Percentiles rank a stretch among this genome's conserved stretches.
Evolutionary conservation across 1,284 basidiomycete genomes (phyloP).

Genomic region (Phlebopus sp.): DNA sequence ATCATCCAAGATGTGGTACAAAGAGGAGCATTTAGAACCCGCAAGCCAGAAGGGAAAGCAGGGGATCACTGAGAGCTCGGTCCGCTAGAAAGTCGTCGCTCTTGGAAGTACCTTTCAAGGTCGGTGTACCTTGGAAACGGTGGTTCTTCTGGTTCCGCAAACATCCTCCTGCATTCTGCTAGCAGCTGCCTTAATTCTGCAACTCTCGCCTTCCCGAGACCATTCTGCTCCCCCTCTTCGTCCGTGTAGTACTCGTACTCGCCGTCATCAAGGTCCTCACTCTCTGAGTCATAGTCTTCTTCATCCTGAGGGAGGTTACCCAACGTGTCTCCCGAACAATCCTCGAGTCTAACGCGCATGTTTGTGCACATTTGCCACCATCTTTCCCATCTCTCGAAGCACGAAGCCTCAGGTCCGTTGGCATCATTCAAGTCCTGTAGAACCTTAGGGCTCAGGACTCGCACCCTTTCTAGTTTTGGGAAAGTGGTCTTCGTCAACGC

Average conservation of each 20-base stretch:
- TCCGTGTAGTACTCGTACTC: slow-evolving; percentile 32
- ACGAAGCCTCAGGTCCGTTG: slow-evolving; percentile 41
- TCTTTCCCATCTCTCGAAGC: slow-evolving; percentile 62
- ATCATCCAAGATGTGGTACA: slow-evolving; percentile 51
- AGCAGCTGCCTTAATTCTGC: slow-evolving; percentile 45
- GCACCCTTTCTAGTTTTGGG: slow-evolving; percentile 54
- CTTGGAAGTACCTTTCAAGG: slow-evolving; percentile 4
- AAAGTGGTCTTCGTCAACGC: slow-evolving; percentile 56
- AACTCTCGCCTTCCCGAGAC: slow-evolving; percentile 29
- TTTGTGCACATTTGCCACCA: slow-evolving; percentile 57
- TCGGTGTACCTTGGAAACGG: slow-evolving; percentile 18
- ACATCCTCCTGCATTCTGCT: slow-evolving; percentile 49
- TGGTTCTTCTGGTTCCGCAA: slow-evolving; percentile 37
- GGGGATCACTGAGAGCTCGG: slow-evolving; percentile 17
- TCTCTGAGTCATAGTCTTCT: slow-evolving; percentile 34
- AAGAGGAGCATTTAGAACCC: slow-evolving; percentile 64
- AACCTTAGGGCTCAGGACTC: slow-evolving; percentile 54
- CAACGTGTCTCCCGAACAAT: slow-evolving; percentile 60
- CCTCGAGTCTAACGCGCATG: slow-evolving; percentile 55
- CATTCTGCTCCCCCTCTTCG: slow-evolving; percentile 33
- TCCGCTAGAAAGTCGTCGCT: neutral
- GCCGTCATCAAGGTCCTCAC: slow-evolving; percentile 25
- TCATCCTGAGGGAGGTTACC: slow-evolving; percentile 54
- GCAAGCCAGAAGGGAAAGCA: slow-evolving; percentile 68
- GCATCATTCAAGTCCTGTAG: slow-evolving; percentile 55